phyloP scores from a whole-genome alignment of 345 rosid species.

The Camelina sativa region DNA sequence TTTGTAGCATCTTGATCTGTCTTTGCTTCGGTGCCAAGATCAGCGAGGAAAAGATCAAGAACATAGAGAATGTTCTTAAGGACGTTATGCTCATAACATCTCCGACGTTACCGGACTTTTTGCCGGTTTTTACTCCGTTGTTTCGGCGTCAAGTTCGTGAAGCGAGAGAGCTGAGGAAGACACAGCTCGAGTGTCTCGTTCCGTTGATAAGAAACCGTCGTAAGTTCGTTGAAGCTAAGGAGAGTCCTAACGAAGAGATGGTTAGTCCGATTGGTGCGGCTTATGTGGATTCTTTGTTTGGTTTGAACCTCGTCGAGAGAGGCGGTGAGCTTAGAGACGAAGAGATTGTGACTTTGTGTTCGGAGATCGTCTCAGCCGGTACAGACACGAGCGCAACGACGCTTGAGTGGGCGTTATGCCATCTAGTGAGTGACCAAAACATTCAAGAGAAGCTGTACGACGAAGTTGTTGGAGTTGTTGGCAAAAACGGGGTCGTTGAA shows the following conservation, averaged over 20 bases:
- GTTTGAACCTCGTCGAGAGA: constrained; percentile 50
- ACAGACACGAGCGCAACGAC: constrained; percentile 90
- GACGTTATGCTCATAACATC: constrained; percentile 86
- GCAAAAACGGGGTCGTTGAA: constrained; percentile 56
- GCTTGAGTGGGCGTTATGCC: constrained; percentile 80
- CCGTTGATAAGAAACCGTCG: constrained; percentile 73
- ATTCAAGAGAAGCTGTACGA: constrained; percentile 70
- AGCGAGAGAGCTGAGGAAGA: constrained; percentile 70
- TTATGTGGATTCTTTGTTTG: constrained; percentile 77
- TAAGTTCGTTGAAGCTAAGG: constrained; percentile 57
- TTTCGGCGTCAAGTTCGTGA: constrained; percentile 64
- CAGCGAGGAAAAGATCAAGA: constrained; percentile 59
- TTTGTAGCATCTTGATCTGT: constrained; percentile 81
- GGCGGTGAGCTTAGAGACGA: constrained; percentile 63
- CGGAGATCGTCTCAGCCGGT: constrained; percentile 87
- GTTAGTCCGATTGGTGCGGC: constrained; percentile 96
- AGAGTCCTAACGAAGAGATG: constrained; percentile 60
- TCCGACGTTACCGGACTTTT: constrained; percentile 78
- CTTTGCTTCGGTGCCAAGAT: constrained; percentile 92
- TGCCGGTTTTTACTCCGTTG: constrained; percentile 75
- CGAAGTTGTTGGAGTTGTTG: constrained; percentile 64
- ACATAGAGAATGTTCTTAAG: constrained; percentile 71
- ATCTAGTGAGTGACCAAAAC: constrained; percentile 66
- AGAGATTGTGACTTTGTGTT: constrained; percentile 84
- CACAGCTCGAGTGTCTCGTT: constrained; percentile 74